Percentiles rank a stretch among this genome's conserved stretches.
These are phyloP conservation scores for Penicillium brevicompactum DNA, from an alignment of 2,329 filamentous ascomycete genomes.

Conservation along the genomic window DNA sequence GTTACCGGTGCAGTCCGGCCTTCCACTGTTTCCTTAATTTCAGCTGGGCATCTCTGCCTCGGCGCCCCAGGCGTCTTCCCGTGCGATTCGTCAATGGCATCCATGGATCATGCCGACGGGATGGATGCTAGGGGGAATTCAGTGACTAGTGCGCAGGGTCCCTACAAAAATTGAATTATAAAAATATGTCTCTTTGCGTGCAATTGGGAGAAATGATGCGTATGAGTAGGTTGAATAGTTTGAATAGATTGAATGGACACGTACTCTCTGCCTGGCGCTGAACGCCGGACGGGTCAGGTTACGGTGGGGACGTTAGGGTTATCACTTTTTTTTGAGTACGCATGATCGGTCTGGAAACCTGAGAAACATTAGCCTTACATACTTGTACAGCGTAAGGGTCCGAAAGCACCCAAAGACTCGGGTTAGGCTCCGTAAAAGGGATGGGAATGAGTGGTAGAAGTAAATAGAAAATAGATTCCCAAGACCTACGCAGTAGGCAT, in stretches of 20 bases:
- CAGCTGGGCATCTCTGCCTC: slow-evolving; percentile 28
- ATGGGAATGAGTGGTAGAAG: neutral
- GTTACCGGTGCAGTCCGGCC: neutral
- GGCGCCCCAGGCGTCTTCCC: slow-evolving; percentile 22
- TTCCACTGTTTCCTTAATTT: slow-evolving; percentile 10
- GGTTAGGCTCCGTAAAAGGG: neutral
- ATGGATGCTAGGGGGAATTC: neutral
- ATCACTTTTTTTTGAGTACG: neutral
- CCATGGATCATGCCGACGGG: neutral
- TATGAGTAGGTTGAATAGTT: neutral
- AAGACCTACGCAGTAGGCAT: neutral
- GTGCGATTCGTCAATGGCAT: slow-evolving; percentile 9
- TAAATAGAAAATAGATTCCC: neutral
- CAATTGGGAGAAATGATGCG: neutral
- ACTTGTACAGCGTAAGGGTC: neutral
- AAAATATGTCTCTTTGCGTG: neutral
- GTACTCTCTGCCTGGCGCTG: slow-evolving; percentile 1
- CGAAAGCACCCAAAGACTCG: neutral
- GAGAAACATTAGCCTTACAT: neutral
- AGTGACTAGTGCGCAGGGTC: neutral
- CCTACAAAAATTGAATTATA: neutral
- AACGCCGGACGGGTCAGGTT: neutral
- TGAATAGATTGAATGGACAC: neutral
- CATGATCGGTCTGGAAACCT: neutral
- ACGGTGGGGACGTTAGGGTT: slow-evolving; percentile 6